These are phyloP conservation scores for Pythium angustatum DNA, from an alignment of 352 stramenopile genomes.

Conservation along the genomic window DNA sequence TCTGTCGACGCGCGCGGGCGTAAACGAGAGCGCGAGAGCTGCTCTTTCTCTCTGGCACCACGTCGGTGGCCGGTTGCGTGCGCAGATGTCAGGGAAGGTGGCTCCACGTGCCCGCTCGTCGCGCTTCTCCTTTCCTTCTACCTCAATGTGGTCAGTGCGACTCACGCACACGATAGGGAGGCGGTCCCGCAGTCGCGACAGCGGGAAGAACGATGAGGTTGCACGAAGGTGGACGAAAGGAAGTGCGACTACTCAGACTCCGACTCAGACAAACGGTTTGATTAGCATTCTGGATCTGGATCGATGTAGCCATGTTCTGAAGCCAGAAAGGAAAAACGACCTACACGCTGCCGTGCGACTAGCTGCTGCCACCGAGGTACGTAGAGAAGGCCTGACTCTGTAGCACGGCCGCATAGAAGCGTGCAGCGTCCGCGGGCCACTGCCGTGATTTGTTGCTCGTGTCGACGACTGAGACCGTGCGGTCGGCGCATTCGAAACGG, in stretches of 20 bases:
- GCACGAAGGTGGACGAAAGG: slow-evolving; percentile 22
- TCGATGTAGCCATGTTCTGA: background rate
- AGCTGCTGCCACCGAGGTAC: slow-evolving; percentile 29
- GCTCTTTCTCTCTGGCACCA: background rate
- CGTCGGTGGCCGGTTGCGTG: slow-evolving; percentile 1
- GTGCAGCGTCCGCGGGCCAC: slow-evolving; percentile 39
- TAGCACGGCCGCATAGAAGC: slow-evolving; percentile 49
- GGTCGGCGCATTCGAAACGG: slow-evolving; percentile 48
- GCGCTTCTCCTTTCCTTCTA: slow-evolving; percentile 13
- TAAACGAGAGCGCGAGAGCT: background rate
- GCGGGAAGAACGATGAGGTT: slow-evolving; percentile 1
- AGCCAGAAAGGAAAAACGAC: background rate
- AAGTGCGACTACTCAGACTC: slow-evolving; percentile 15
- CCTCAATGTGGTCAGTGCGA: slow-evolving; percentile 30
- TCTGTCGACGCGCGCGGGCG: background rate
- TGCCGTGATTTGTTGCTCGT: slow-evolving; percentile 35
- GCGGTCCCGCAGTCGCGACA: too few relatives aligned
- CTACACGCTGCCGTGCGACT: too few relatives aligned
- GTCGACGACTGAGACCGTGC: slow-evolving; percentile 52
- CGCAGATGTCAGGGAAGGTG: too few relatives aligned
- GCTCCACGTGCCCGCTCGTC: too few relatives aligned
- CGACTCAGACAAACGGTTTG: slow-evolving; percentile 20
- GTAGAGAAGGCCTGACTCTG: slow-evolving; percentile 65
- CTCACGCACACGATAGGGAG: background rate
- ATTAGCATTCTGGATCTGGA: slow-evolving; percentile 6